phyloP scores from a whole-genome alignment of 345 rosid genomes.

The Rhodamnia argentea region DNA sequence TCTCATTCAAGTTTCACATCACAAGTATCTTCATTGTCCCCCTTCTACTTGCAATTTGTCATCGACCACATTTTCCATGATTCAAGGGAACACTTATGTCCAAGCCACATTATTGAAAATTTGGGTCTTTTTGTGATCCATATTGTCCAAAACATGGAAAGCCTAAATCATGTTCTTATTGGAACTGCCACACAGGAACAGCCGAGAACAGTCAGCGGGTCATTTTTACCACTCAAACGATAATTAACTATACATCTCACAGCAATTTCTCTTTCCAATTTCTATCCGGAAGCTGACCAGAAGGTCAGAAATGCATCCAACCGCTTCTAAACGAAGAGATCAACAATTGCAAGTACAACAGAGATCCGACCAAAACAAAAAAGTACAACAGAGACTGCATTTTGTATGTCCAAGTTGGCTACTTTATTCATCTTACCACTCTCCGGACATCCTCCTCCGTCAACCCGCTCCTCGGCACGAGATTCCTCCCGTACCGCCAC shows the following conservation, averaged over 20 bases:
- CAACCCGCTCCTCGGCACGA: rapidly evolving
- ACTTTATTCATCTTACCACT: neutral
- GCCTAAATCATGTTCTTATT: no score
- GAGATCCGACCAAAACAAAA: neutral
- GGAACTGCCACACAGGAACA: no score
- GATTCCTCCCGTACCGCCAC: rapidly evolving
- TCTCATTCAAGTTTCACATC: neutral
- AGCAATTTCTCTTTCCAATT: neutral
- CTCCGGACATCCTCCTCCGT: neutral
- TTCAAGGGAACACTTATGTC: neutral
- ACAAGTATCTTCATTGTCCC: neutral
- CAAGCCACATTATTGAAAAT: neutral
- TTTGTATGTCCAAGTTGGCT: neutral
- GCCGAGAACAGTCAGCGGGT: no score
- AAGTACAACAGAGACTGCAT: neutral
- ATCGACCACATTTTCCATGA: neutral
- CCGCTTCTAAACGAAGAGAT: neutral
- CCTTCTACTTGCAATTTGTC: neutral
- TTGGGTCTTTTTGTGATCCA: no score
- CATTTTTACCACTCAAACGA: rapidly evolving
- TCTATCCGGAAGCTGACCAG: rapidly evolving
- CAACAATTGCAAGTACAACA: neutral
- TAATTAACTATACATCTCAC: neutral
- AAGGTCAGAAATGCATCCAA: neutral
- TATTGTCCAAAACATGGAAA: no score